A percentile compares a stretch with the other conserved stretches of the same genome.
These are phyloP conservation scores for Ophiostoma quercus DNA, from an alignment of 2,329 filamentous ascomycete genomes.

Conservation along the genomic window DNA sequence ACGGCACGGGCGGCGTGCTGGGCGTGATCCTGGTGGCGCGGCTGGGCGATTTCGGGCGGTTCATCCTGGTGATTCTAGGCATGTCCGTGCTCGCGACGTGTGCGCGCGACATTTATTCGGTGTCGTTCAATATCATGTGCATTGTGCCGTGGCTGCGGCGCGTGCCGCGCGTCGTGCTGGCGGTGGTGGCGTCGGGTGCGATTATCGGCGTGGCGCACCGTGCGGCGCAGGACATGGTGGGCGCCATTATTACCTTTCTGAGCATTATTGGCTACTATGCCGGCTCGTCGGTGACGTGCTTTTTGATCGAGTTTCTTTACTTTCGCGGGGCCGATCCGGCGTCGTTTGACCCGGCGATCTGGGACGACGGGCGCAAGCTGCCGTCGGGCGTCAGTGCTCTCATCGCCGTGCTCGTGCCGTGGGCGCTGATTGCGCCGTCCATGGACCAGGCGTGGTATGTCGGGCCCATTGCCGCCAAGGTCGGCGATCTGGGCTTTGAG, in stretches of 20 bases:
- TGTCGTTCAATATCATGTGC: conserved; percentile 56
- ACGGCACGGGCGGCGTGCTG: conserved; percentile 53
- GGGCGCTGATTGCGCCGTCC: conserved; percentile 36
- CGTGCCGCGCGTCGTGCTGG: conserved; percentile 40
- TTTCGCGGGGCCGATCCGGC: conserved; percentile 28
- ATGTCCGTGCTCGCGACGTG: conserved; percentile 56
- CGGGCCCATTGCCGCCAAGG: conserved; percentile 40
- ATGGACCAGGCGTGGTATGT: conserved; percentile 43
- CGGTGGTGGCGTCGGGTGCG: conserved; percentile 37
- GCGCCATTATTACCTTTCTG: conserved; percentile 42
- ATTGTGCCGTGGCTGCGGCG: conserved; percentile 36
- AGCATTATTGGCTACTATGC: conserved; percentile 44
- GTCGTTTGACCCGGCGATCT: conserved; percentile 29
- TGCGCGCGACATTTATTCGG: conserved; percentile 55
- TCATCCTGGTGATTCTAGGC: conserved; percentile 47
- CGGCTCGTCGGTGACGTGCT: conserved; percentile 28
- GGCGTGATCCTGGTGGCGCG: conserved; percentile 54
- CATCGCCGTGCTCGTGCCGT: conserved; percentile 27
- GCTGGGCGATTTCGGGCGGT: conserved; percentile 37
- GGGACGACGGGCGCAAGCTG: conserved; percentile 29
- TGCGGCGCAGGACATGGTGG: conserved; percentile 38
- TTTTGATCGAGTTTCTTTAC: conserved; percentile 28
- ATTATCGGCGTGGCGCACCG: conserved; percentile 40
- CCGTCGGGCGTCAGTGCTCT: conserved; percentile 31
- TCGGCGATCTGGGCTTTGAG: conserved; percentile 45